These are phyloP conservation scores for Solanum tacnaense DNA, from an alignment of 257 asterid species.

Conservation along the genomic window DNA sequence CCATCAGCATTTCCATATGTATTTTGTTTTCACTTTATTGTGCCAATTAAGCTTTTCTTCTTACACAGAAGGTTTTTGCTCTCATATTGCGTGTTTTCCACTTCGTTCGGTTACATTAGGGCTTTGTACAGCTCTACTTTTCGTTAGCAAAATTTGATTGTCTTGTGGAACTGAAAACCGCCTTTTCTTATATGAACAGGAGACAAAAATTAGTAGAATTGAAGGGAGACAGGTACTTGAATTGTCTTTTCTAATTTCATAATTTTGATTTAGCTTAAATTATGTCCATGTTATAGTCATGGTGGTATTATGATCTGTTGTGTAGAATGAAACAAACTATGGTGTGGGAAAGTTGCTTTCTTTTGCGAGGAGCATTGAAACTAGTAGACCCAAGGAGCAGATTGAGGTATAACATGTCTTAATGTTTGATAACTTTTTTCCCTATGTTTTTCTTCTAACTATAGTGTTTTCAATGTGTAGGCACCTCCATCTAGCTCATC, in stretches of 20 bases:
- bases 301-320: slow-evolving; percentile 1
- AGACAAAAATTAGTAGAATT: slow-evolving; percentile 62
- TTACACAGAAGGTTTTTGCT: neutral
- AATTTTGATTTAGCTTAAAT: neutral
- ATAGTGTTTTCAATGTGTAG: slow-evolving; percentile 22
- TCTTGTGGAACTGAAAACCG: slow-evolving; percentile 5
- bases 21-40: neutral
- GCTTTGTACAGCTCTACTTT: neutral
- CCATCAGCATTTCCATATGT: neutral
- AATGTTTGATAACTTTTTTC: neutral
- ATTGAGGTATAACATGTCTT: slow-evolving; percentile 54
- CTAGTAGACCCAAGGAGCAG: slow-evolving; percentile 26
- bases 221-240: slow-evolving; percentile 77
- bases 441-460: slow-evolving; percentile 1
- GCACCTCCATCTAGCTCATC: slow-evolving; percentile 40
- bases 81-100: neutral
- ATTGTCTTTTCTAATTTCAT: neutral
- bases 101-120: neutral
- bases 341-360: slow-evolving; percentile 57
- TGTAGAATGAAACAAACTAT: slow-evolving; percentile 41
- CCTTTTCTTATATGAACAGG: slow-evolving; percentile 36
- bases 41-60: neutral
- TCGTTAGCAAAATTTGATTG: neutral
- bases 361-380: slow-evolving; percentile 33
- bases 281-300: neutral